These are phyloP conservation scores for Pleomassaria siparia DNA, from an alignment of 2,329 filamentous ascomycete species.

Conservation along the genomic window DNA sequence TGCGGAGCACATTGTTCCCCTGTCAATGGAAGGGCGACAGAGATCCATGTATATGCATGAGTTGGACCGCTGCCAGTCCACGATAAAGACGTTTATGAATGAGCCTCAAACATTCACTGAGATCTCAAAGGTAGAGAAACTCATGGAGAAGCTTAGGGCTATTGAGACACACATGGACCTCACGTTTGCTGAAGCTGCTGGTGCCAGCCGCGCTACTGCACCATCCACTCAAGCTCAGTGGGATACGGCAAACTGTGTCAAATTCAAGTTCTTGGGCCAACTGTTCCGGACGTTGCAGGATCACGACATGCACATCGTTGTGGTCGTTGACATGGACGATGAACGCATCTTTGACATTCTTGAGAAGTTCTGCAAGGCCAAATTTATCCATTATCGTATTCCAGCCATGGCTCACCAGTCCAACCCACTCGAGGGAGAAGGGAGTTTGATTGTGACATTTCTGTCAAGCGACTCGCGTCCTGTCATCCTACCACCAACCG, in stretches of 20 bases:
- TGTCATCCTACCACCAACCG: conserved; percentile 31
- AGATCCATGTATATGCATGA: conserved; percentile 22
- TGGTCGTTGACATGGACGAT: conserved; percentile 27
- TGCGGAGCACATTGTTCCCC: conserved; percentile 37
- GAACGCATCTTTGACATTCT: conserved; percentile 27
- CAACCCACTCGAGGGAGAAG: conserved; percentile 10
- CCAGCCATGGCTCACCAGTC: conserved; percentile 20
- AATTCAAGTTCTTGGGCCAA: conserved; percentile 33
- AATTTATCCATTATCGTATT: conserved; percentile 25
- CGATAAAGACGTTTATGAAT: conserved; percentile 20
- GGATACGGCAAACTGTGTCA: conserved; percentile 32
- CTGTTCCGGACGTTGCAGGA: conserved; percentile 26
- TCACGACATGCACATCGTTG: conserved; percentile 27
- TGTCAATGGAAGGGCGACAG: conserved; percentile 36
- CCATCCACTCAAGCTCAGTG: conserved; percentile 26
- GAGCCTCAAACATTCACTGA: conserved; percentile 14
- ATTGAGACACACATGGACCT: conserved; percentile 39
- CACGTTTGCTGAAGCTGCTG: conserved; percentile 23
- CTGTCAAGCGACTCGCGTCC: conserved; percentile 27
- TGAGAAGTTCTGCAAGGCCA: conserved; percentile 19
- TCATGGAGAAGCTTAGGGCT: conserved; percentile 23
- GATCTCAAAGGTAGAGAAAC: conserved; percentile 17
- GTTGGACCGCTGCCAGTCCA: conserved; percentile 19
- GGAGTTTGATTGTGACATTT: conserved; percentile 37
- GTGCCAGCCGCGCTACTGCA: conserved; percentile 8